Evolutionary conservation across 2,329 filamentous ascomycete genomes (phyloP), one percentile per base, ranked within the genome.

Genomic region (Paraconiothyrium sp.): DNA sequence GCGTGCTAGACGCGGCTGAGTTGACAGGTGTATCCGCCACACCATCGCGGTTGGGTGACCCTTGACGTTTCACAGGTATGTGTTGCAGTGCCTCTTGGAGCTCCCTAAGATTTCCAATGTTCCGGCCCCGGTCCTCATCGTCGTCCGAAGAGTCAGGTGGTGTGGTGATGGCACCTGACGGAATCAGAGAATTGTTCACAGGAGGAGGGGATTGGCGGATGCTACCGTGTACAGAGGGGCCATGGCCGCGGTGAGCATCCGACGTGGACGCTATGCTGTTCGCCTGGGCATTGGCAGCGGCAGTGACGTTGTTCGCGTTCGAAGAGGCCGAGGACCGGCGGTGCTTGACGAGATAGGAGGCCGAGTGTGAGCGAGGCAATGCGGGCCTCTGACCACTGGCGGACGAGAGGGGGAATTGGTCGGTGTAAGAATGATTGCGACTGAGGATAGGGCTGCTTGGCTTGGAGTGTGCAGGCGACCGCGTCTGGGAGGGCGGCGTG

Each of bases 71-170:
- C 72, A 91, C 83, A 43, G 92, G 88, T 62, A 97, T 93, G 61
- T 90, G 88, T 79, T 90, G 90, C 64, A 98, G 90, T 37, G 93
- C 94, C 46, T 92, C 89, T 78, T 96, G 89, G 54, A 97, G 83
- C 74, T 94, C 91, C 65, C 84, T 82, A 64, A 89, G 79, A 60
- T 83, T 80, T 70, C 76, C 78, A 61, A 76, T 80, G 69, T 60
- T 71, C 30, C 67, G 75, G 64, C 67, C 88, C 34, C 75, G 89
- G 72, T 96, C 93, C 69, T 97, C 93, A 67, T 95, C 93, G 76
- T 97, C 94, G 78, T 94, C 93, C 30, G 90, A 94, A 37, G 94
- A 97, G 72, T 97, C 94, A 10, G 94, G 94, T 39, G 94, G 94
- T 0, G 94, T 97, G 61, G 97, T 92, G 69, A 97, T 88, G 65